Evolutionary conservation across 2,329 filamentous ascomycete genomes (phyloP).

Genomic region (Delphinella strobiligena): DNA sequence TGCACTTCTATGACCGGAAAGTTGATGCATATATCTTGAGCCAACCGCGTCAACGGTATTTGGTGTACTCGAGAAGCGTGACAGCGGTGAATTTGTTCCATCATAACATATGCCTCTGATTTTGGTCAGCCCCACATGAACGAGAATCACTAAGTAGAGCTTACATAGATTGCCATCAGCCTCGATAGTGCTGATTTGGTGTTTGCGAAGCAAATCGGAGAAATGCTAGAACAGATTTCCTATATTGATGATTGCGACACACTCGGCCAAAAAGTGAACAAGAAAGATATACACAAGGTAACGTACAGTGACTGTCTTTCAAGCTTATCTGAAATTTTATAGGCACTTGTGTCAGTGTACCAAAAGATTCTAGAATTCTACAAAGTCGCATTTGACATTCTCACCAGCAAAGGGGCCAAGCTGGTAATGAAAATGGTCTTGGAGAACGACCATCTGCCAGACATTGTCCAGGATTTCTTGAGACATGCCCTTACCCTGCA

Average conservation of each 20-base stretch:
- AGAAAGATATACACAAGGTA: background rate
- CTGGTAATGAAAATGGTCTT: background rate
- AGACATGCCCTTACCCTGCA: background rate
- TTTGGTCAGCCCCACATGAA: background rate
- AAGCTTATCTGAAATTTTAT: background rate
- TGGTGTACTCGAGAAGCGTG: conserved; percentile 1
- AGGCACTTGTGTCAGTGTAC: conserved; percentile 3
- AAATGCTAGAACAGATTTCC: conserved; percentile 1
- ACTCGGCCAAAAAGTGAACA: background rate
- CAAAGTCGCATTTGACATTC: background rate
- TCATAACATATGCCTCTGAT: too few relatives aligned
- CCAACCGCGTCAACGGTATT: conserved; percentile 1
- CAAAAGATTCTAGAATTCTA: background rate
- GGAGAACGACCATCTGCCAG: background rate
- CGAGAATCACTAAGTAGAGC: background rate
- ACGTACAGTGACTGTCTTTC: background rate
- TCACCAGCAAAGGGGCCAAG: background rate
- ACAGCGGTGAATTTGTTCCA: background rate
- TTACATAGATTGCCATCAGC: conserved; percentile 2
- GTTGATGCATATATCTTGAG: background rate
- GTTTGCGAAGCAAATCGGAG: background rate
- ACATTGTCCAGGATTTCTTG: background rate
- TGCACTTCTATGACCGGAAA: too few relatives aligned
- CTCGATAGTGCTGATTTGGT: conserved; percentile 1
- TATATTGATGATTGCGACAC: conserved; percentile 4